phyloP scores from a whole-genome alignment of 371 early-diverging fungal genomes.

The Mucor saturninus region DNA sequence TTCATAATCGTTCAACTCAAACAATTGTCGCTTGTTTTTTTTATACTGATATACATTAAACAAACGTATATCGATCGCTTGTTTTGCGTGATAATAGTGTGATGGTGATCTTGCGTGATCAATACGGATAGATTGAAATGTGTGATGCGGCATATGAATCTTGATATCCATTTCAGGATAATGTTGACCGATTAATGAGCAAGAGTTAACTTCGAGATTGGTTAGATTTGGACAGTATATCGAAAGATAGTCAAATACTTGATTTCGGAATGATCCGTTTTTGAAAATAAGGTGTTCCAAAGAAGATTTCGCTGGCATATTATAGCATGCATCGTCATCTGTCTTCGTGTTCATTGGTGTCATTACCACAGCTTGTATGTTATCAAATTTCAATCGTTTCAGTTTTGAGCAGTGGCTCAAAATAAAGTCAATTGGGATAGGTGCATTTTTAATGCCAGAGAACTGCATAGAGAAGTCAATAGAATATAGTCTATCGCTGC shows the following conservation, averaged over 20 bases:
- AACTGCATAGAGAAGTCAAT: constrained; percentile 24
- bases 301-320: neutral
- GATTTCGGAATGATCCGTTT: constrained; percentile 23
- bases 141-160: constrained; percentile 22
- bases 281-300: constrained; percentile 5
- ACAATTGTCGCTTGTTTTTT: neutral
- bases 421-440: constrained; percentile 13
- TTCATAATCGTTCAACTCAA: constrained; percentile 21
- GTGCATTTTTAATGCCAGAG: constrained; percentile 23
- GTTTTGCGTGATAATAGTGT: neutral
- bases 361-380: constrained; percentile 5
- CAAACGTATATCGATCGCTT: constrained; percentile 3
- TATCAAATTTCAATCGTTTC: constrained; percentile 11
- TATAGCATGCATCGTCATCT: neutral
- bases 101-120: constrained; percentile 7
- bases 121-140: constrained; percentile 10
- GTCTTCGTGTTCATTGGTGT: neutral
- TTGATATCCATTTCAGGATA: constrained; percentile 10
- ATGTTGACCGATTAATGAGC: constrained; percentile 9
- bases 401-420: constrained; percentile 6
- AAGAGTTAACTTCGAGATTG: constrained; percentile 6
- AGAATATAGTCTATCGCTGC: constrained; percentile 10
- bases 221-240: constrained; percentile 3
- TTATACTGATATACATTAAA: neutral
- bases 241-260: constrained; percentile 14